These are phyloP conservation scores for Penicillium bovifimosum DNA, from an alignment of 495 filamentous ascomycete genomes.

Conservation along the genomic window DNA sequence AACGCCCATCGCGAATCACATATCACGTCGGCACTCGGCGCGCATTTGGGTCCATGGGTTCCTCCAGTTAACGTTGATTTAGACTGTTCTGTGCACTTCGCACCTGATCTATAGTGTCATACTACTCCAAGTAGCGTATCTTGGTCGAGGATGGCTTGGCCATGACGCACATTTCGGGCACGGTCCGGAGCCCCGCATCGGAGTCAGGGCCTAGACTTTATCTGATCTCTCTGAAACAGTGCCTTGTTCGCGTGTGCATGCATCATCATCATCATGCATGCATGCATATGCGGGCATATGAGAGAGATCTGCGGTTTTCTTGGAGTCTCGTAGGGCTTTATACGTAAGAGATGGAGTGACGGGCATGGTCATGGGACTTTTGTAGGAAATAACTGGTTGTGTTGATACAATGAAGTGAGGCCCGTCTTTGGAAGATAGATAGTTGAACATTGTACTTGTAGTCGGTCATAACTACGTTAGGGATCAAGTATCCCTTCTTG, in stretches of 20 bases:
- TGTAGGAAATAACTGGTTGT: too few relatives aligned
- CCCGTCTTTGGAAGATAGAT: too few relatives aligned
- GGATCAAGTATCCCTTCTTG: too few relatives aligned
- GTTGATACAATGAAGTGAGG: too few relatives aligned
- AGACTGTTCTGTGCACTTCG: neutral
- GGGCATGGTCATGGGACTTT: too few relatives aligned
- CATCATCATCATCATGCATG: too few relatives aligned
- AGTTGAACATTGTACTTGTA: too few relatives aligned
- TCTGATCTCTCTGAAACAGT: slow-evolving; percentile 6
- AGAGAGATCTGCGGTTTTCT: neutral
- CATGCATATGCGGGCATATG: neutral
- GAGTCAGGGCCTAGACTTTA: slow-evolving; percentile 1
- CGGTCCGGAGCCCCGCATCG: slow-evolving; percentile 4
- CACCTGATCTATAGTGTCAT: slow-evolving; percentile 3
- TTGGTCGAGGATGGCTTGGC: neutral
- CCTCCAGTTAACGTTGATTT: neutral
- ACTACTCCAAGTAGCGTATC: neutral
- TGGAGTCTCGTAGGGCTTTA: neutral
- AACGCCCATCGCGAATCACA: neutral
- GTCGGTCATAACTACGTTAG: too few relatives aligned
- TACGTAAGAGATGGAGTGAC: too few relatives aligned
- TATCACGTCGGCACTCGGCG: neutral
- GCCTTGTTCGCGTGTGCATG: neutral
- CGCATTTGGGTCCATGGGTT: neutral
- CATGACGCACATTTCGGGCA: neutral